These are phyloP conservation scores for Kingdonia uniflora DNA, from an alignment of 164 flowering plant species.

Conservation along the genomic window DNA sequence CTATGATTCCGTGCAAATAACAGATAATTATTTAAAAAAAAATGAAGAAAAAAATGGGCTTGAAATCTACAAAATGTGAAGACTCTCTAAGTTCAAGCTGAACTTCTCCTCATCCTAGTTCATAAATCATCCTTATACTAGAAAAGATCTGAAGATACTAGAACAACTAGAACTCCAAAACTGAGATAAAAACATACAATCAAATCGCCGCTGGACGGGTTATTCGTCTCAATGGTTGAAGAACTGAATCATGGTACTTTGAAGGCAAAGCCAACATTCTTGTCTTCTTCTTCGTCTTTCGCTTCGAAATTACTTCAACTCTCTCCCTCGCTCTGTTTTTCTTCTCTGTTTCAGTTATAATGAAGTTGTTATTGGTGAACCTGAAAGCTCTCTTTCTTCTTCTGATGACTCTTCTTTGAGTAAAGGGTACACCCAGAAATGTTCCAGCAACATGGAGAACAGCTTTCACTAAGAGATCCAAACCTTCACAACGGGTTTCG, in stretches of 20 bases:
- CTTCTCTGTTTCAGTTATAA: slow-evolving; percentile 8
- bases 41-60: too few species aligned
- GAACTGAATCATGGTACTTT: slow-evolving; percentile 35
- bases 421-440: slow-evolving; percentile 30
- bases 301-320: slow-evolving; percentile 11
- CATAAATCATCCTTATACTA: too few species aligned
- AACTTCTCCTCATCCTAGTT: too few species aligned
- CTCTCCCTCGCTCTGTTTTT: slow-evolving; percentile 5
- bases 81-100: too few species aligned
- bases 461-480: slow-evolving; percentile 44
- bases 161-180: too few species aligned
- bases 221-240: slow-evolving; percentile 30
- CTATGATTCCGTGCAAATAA: too few species aligned
- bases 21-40: too few species aligned
- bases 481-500: slow-evolving; percentile 31
- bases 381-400: slow-evolving; percentile 24
- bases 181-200: too few species aligned
- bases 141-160: too few species aligned
- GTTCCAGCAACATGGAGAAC: slow-evolving; percentile 28
- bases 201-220: too few species aligned
- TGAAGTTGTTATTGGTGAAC: slow-evolving; percentile 12
- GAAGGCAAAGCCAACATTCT: slow-evolving; percentile 32
- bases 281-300: slow-evolving; percentile 16
- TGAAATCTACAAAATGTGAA: too few species aligned
- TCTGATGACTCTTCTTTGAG: slow-evolving; percentile 31